Conservation (phyloP, 306 rosid species). For the Vachellia pachyceras region DNA sequence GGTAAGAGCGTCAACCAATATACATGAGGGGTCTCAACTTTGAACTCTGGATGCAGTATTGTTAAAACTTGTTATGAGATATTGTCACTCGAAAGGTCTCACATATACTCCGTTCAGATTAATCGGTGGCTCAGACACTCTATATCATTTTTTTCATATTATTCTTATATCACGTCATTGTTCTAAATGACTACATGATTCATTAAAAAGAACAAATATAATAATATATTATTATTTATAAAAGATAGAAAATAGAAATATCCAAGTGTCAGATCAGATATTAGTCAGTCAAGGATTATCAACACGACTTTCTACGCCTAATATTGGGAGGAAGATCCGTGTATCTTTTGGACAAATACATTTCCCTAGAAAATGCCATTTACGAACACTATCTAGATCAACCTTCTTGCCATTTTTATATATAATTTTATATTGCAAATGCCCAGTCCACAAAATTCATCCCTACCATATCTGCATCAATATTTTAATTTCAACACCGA, state of each 20-base stretch:
- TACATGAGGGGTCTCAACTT: too few species aligned
- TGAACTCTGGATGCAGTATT: too few species aligned
- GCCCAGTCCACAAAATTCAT: constrained; percentile 22
- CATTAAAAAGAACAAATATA: background rate
- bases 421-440: constrained; percentile 14
- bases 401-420: background rate
- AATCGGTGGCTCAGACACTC: too few species aligned
- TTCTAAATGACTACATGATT: background rate
- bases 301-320: constrained; percentile 10
- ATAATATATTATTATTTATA: background rate
- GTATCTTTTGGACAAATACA: background rate
- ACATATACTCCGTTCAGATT: too few species aligned
- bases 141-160: background rate
- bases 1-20: too few species aligned
- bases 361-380: background rate
- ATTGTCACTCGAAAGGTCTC: too few species aligned
- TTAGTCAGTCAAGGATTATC: background rate
- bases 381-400: constrained; percentile 26
- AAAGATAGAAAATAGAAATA: background rate
- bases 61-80: too few species aligned
- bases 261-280: background rate
- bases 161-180: background rate
- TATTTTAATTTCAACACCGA: background rate
- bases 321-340: constrained; percentile 15
- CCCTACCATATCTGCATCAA: background rate